Percentiles rank a stretch among this genome's conserved stretches.
Evolutionary conservation across 2,329 filamentous ascomycete genomes (phyloP).

Genomic region (Cladobotryum protrusum): DNA sequence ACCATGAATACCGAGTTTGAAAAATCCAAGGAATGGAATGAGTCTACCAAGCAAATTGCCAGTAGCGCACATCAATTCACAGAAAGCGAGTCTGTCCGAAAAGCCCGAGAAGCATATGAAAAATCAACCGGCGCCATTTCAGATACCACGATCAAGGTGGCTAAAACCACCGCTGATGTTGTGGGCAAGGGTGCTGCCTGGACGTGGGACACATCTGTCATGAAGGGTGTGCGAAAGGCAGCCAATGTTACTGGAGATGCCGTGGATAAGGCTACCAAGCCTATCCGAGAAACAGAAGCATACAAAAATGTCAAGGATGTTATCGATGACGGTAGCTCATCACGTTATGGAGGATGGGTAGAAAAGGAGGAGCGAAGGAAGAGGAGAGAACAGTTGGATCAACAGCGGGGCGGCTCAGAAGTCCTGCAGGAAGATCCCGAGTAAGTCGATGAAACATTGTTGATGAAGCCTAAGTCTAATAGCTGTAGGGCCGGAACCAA

Average conservation of each 20-base stretch:
- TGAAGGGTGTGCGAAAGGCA: constrained; percentile 84
- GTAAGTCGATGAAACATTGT: constrained; percentile 49
- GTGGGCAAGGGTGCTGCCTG: constrained; percentile 88
- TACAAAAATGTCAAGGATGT: constrained; percentile 93
- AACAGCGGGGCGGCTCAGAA: constrained; percentile 50
- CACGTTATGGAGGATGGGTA: constrained; percentile 90
- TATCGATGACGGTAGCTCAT: constrained; percentile 95
- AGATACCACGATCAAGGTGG: constrained; percentile 67
- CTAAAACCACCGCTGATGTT: constrained; percentile 79
- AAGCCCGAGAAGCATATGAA: constrained; percentile 79
- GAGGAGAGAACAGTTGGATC: constrained; percentile 67
- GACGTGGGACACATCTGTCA: constrained; percentile 94
- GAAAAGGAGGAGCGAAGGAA: constrained; percentile 91
- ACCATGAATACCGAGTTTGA: constrained; percentile 94
- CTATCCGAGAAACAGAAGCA: constrained; percentile 88
- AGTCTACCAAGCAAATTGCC: constrained; percentile 90
- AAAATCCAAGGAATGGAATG: constrained; percentile 97
- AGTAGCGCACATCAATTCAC: constrained; percentile 85
- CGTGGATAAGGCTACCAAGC: constrained; percentile 90
- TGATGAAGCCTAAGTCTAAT: constrained; percentile 28
- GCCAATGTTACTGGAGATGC: constrained; percentile 80
- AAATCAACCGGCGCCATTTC: constrained; percentile 79
- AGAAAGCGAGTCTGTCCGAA: constrained; percentile 85
- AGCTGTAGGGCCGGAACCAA: constrained; percentile 77
- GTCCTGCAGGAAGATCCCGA: constrained; percentile 77